These are phyloP conservation scores for Chenopodium album DNA, from an alignment of 148 eudicot genomes.

Conservation along the genomic window DNA sequence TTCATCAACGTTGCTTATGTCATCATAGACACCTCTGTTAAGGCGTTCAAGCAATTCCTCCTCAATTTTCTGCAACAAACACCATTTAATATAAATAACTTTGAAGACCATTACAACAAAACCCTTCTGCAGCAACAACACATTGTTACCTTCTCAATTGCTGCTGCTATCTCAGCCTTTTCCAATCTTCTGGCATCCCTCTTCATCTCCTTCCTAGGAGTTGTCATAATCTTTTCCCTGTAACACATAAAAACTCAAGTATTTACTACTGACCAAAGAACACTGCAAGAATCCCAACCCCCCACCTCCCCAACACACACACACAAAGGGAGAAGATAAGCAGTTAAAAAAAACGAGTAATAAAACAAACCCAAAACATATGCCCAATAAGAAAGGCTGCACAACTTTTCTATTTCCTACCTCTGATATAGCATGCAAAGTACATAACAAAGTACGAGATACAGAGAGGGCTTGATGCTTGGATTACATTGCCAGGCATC, in stretches of 20 bases:
- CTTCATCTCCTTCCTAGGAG: constrained; percentile 68
- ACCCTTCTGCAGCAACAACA: not conserved
- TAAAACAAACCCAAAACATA: not conserved
- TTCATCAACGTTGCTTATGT: constrained; percentile 54
- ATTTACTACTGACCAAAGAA: not conserved
- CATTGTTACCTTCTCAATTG: constrained; percentile 53
- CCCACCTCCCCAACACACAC: not conserved
- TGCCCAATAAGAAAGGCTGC: not conserved
- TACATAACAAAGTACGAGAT: not conserved
- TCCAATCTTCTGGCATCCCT: constrained; percentile 78
- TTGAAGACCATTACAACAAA: not conserved
- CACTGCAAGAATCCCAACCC: not conserved
- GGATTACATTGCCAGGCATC: not conserved
- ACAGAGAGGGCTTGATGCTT: not conserved
- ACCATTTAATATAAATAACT: constrained; percentile 6
- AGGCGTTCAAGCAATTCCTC: constrained; percentile 85
- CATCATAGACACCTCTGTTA: constrained; percentile 60
- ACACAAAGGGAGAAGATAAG: not conserved
- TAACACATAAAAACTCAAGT: constrained; percentile 1
- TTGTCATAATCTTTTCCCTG: constrained; percentile 88
- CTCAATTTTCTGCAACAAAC: constrained; percentile 69
- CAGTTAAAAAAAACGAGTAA: not conserved
- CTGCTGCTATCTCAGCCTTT: constrained; percentile 88
- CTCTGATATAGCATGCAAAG: not conserved
- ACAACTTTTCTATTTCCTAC: not conserved